phyloP scores from a whole-genome alignment of 2,329 filamentous ascomycete species.

The Coleophoma crateriformis region DNA sequence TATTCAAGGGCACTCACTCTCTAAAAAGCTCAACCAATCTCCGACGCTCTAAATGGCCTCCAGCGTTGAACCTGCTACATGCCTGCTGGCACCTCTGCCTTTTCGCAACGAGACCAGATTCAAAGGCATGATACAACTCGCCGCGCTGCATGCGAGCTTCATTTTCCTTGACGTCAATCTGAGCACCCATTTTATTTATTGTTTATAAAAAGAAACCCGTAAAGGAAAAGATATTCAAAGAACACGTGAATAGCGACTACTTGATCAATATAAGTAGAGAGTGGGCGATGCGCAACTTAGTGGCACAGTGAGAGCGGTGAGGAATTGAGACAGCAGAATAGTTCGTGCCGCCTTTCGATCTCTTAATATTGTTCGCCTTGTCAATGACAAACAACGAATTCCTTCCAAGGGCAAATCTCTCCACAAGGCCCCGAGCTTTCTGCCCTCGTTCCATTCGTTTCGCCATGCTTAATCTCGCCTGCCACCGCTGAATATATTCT shows the following conservation, averaged over 20 bases:
- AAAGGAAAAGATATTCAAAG: too few relatives aligned
- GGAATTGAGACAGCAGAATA: not conserved
- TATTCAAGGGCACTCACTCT: constrained; percentile 48
- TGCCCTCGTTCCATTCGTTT: too few relatives aligned
- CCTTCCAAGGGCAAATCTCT: not conserved
- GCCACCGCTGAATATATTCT: too few relatives aligned
- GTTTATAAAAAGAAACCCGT: too few relatives aligned
- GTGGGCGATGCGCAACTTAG: not conserved
- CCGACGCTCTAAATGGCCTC: constrained; percentile 54
- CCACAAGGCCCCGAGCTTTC: too few relatives aligned
- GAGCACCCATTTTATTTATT: not conserved
- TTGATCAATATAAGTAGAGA: too few relatives aligned
- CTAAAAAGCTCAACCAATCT: constrained; percentile 62
- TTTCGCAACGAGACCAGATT: constrained; percentile 58
- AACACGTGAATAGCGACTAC: too few relatives aligned
- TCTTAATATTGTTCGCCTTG: not conserved
- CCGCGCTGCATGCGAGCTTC: constrained; percentile 54
- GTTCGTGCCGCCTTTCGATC: not conserved
- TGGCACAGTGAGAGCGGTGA: not conserved
- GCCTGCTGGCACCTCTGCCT: constrained; percentile 59
- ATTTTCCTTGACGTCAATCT: constrained; percentile 40
- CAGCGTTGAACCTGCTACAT: constrained; percentile 57
- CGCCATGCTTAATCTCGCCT: too few relatives aligned
- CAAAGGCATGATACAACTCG: constrained; percentile 71
- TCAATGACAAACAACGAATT: not conserved